These are phyloP conservation scores for Xylaria longipes DNA, from an alignment of 495 filamentous ascomycete species.

Conservation along the genomic window DNA sequence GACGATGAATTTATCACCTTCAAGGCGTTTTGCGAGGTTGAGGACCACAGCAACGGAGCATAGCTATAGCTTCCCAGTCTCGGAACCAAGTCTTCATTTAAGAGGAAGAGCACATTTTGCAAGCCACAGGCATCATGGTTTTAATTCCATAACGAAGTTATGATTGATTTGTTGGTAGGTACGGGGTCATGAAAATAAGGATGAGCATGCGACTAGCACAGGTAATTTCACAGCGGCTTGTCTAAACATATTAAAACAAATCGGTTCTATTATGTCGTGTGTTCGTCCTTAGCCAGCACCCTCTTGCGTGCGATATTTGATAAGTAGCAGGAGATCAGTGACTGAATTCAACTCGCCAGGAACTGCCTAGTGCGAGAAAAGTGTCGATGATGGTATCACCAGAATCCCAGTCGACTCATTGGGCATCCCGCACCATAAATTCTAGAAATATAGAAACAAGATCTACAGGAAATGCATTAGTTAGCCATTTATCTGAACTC, in stretches of 20 bases:
- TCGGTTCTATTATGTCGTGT: background rate
- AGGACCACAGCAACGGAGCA: slow-evolving; percentile 43
- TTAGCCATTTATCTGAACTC: background rate
- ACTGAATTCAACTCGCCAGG: background rate
- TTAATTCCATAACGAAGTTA: background rate
- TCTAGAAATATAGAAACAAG: background rate
- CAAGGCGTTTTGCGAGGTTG: slow-evolving; percentile 93
- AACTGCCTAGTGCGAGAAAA: background rate
- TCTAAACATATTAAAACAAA: background rate
- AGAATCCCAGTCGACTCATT: background rate
- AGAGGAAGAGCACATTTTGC: background rate
- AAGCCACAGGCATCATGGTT: background rate
- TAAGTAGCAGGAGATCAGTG: background rate
- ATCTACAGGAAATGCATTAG: background rate
- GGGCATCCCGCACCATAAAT: too few species aligned
- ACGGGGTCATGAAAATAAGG: background rate
- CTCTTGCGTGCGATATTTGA: background rate
- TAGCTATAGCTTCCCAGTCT: background rate
- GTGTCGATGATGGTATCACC: background rate
- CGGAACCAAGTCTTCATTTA: background rate
- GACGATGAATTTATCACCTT: slow-evolving; percentile 81
- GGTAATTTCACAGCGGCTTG: background rate
- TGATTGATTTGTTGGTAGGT: background rate
- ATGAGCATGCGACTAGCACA: background rate
- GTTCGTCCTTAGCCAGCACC: background rate